A percentile compares a stretch with the other conserved stretches of the same genome.
phyloP scores from a whole-genome alignment of 2,329 filamentous ascomycete genomes.

The Cladosporium sp. region DNA sequence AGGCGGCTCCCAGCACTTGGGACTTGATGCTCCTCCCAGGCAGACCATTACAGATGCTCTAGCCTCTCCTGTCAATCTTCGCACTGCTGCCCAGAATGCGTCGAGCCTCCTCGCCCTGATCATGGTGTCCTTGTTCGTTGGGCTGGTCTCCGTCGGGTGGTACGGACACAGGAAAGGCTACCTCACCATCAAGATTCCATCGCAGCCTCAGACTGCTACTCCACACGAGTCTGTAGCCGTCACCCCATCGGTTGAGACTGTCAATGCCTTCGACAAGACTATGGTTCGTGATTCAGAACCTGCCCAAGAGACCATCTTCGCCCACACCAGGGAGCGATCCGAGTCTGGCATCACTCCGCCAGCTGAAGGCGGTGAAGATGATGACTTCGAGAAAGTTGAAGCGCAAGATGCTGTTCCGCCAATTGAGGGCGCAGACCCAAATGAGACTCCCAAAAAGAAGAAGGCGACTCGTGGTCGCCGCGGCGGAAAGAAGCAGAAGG shows the following conservation, averaged over 20 bases:
- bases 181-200: conserved; percentile 6
- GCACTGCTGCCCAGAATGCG: not conserved
- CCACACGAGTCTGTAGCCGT: conserved; percentile 2
- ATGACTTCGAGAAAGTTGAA: conserved; percentile 15
- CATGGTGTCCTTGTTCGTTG: conserved; percentile 5
- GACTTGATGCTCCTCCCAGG: conserved; percentile 18
- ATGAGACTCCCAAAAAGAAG: conserved; percentile 40
- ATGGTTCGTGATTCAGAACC: conserved; percentile 30
- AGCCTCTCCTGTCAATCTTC: not conserved
- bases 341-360: not conserved
- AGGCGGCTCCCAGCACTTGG: conserved; percentile 17
- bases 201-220: conserved; percentile 3
- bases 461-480: conserved; percentile 48
- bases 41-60: conserved; percentile 8
- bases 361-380: conserved; percentile 11
- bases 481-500: conserved; percentile 42
- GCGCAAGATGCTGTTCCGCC: conserved; percentile 18
- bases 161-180: conserved; percentile 5
- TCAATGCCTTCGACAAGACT: conserved; percentile 12
- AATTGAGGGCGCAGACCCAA: conserved; percentile 23
- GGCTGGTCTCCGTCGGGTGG: conserved; percentile 6
- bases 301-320: conserved; percentile 30
- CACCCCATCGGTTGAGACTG: conserved; percentile 4
- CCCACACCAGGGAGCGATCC: conserved; percentile 6
- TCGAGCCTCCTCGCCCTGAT: conserved; percentile 3